Evolutionary conservation across 768 basidiomycete genomes (phyloP).

Genomic region (Tulasnella sp.): DNA sequence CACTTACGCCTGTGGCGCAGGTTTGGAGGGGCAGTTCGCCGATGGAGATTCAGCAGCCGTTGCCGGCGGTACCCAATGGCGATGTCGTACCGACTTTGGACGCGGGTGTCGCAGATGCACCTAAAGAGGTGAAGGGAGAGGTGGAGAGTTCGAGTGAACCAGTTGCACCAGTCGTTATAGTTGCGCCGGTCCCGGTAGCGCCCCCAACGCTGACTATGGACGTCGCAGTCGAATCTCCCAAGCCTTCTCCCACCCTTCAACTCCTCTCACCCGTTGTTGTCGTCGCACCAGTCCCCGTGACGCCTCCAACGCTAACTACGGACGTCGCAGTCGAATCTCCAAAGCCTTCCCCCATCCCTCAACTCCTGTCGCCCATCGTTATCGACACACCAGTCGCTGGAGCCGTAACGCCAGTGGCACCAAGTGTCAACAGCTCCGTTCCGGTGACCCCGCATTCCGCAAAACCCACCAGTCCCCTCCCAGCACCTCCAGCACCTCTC

Average conservation of each 20-base stretch:
- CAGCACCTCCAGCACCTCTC: not conserved
- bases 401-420: not conserved
- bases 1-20: constrained; percentile 3
- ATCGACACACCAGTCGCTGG: not conserved
- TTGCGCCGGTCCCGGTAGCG: not conserved
- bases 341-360: not conserved
- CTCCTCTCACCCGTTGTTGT: not conserved
- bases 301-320: not conserved
- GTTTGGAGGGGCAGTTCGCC: not conserved
- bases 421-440: not conserved
- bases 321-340: not conserved
- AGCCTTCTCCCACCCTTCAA: too few relatives aligned
- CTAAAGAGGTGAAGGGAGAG: not conserved
- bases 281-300: not conserved
- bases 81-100: not conserved
- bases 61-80: not conserved
- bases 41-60: not conserved
- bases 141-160: not conserved
- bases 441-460: not conserved
- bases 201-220: not conserved
- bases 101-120: not conserved
- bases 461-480: not conserved
- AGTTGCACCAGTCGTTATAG: not conserved
- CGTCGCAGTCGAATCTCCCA: not conserved
- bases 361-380: not conserved